Evolutionary conservation across 306 rosid species (phyloP).

Genomic region (Castanea crenata): DNA sequence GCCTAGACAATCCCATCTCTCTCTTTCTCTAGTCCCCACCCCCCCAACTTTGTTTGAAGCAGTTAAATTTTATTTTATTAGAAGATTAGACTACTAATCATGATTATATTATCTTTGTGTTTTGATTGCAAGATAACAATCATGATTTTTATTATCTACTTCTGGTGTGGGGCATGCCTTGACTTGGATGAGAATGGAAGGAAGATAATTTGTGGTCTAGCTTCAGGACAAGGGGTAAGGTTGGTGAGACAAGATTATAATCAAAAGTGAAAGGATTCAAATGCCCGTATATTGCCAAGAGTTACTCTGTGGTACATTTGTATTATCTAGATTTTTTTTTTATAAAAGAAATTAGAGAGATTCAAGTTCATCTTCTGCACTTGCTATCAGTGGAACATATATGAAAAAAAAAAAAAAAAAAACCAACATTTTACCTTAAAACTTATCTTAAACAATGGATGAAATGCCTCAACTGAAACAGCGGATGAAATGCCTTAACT

Average conservation of each 20-base stretch:
- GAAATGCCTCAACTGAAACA: too few species aligned
- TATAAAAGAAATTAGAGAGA: too few species aligned
- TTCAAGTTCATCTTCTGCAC: too few species aligned
- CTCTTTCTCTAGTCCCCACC: not conserved
- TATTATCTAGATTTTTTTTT: too few species aligned
- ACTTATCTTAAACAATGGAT: too few species aligned
- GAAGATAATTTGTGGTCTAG: not conserved
- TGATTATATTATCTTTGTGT: not conserved
- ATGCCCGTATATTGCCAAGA: not conserved
- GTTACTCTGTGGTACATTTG: too few species aligned
- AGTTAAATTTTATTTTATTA: not conserved
- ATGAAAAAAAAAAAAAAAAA: too few species aligned
- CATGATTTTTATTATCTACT: conserved; percentile 12
- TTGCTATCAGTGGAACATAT: too few species aligned
- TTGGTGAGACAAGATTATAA: not conserved
- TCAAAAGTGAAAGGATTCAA: not conserved
- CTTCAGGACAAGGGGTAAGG: not conserved
- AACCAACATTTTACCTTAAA: too few species aligned
- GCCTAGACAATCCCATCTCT: not conserved
- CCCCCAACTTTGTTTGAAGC: not conserved
- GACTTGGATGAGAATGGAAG: conserved; percentile 3
- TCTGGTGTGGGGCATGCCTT: conserved; percentile 1
- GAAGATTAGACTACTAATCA: not conserved
- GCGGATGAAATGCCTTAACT: too few species aligned
- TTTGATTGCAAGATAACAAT: not conserved